Evolutionary conservation across 2,329 filamentous ascomycete species (phyloP).

Genomic region (Tolypocladium inflatum): DNA sequence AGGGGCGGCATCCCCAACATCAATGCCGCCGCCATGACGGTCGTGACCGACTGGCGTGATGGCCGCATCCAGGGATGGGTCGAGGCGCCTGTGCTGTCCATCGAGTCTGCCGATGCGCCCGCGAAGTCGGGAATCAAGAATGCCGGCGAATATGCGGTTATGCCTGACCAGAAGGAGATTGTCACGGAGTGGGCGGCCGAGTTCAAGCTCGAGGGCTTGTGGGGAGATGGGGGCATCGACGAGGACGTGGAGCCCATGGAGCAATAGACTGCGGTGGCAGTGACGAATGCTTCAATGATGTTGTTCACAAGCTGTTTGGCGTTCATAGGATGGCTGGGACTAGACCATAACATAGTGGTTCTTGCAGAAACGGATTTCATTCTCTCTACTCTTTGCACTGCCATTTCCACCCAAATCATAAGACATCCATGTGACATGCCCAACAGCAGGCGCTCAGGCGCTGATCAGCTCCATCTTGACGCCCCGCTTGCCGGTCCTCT

Average conservation of each 20-base stretch:
- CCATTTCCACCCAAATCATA: not conserved
- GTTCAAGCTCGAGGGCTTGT: constrained; percentile 89
- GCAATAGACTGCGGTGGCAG: constrained; percentile 24
- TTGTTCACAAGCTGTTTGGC: constrained; percentile 14
- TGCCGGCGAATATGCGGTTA: constrained; percentile 32
- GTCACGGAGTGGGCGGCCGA: constrained; percentile 90
- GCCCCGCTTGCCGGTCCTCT: constrained; percentile 90
- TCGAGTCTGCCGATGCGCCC: constrained; percentile 27
- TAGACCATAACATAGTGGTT: constrained; percentile 7
- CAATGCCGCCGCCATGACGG: constrained; percentile 77
- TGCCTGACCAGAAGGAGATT: constrained; percentile 70
- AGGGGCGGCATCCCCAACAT: constrained; percentile 88
- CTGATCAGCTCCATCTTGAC: constrained; percentile 64
- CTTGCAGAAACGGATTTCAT: not conserved
- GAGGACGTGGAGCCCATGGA: constrained; percentile 39
- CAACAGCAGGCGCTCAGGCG: constrained; percentile 5
- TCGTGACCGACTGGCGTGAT: constrained; percentile 95
- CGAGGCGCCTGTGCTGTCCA: constrained; percentile 60
- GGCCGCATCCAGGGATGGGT: constrained; percentile 91
- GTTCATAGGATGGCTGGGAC: constrained; percentile 22
- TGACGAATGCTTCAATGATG: not conserved
- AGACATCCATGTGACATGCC: constrained; percentile 6
- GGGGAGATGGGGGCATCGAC: constrained; percentile 52
- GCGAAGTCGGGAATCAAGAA: constrained; percentile 25
- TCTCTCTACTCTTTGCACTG: not conserved